Base-by-base conservation (phyloP, 2,329 filamentous ascomycete genomes). In the Botrytis tulipae region DNA sequence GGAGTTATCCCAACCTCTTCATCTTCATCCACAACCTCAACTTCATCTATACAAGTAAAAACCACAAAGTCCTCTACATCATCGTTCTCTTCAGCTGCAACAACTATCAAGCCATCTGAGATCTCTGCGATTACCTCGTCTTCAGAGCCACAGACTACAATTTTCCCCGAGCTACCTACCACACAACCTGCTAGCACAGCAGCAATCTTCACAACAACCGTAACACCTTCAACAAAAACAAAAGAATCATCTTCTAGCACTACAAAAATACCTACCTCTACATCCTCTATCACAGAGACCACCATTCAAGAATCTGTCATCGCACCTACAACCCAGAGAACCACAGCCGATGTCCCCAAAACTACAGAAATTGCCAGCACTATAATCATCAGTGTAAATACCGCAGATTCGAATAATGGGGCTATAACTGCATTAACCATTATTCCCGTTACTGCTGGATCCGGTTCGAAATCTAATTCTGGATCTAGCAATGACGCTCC, bases 151-250 rank as follows among this genome's bases (percentile, higher is more conserved):
- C 66, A 68, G 42, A 68, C 66, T 16, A 68, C 37, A 20, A 12
- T 32, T 14, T 68, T 68, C 25, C 66, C 66, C 2, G 48, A 29
- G 12, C 35, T 68, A 1, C 66, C 66, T 7, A 68, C 66, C 2
- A 68, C 66, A 14, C 66, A 68, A 10, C 66, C 66, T 22, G 48
- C 35, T 32, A 68, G 66, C 14, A 68, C 35, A 3, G 20, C 66
- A 12, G 25, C 25, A 16, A 68, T 32, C 2, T 29, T 25, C 16
- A 22, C 10, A 57, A 68, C 66, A 25, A 68, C 35, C 12, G 3
- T n/a, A 20, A 57, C 4, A 14, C 9, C 12, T 42, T 32, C 48
- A 12, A 42, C 16, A 2, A 29, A 32, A 29, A 68, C 48, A 29
- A 68, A 6, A 4, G 32, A 57, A 32, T 22, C 65, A 1, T 29